Evolutionary conservation across 2,329 filamentous ascomycete genomes (phyloP).

Genomic region (Ceratocystiopsis brevicomis): DNA sequence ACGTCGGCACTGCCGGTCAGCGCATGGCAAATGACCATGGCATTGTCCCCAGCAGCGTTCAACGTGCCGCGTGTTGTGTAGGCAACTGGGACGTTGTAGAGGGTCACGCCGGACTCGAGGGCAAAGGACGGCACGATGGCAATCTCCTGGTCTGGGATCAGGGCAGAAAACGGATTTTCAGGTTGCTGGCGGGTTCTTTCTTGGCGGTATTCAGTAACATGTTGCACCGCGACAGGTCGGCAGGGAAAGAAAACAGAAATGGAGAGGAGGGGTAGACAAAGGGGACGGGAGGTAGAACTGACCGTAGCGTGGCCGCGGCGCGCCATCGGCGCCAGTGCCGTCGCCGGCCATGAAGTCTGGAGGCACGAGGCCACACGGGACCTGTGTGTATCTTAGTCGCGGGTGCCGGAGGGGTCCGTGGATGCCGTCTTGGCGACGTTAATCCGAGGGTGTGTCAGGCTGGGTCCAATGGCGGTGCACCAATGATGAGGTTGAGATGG

Average conservation of each 20-base stretch:
- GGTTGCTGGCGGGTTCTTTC: constrained; percentile 50
- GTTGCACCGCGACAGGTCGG: constrained; percentile 15
- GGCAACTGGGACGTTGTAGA: constrained; percentile 56
- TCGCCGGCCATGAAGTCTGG: constrained; percentile 3
- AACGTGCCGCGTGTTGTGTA: constrained; percentile 48
- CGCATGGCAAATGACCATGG: constrained; percentile 65
- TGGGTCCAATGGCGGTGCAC: too few species aligned
- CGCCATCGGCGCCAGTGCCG: constrained; percentile 3
- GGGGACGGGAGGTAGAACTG: constrained; percentile 2
- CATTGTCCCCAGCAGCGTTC: constrained; percentile 40
- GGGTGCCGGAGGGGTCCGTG: too few species aligned
- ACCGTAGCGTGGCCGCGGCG: constrained; percentile 8
- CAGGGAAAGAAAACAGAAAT: constrained; percentile 1
- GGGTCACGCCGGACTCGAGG: constrained; percentile 74
- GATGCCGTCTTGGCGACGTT: too few species aligned
- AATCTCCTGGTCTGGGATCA: constrained; percentile 79
- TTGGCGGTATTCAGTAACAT: constrained; percentile 43
- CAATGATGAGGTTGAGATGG: too few species aligned
- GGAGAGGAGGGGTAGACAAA: background rate
- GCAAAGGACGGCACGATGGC: constrained; percentile 76
- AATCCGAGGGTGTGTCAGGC: too few species aligned
- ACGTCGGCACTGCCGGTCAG: constrained; percentile 74
- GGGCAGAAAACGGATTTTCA: constrained; percentile 74
- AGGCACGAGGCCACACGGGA: background rate
- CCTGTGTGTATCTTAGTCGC: background rate